Evolutionary conservation across 176 grass and related monocot genomes (phyloP), one percentile per base, ranked within the genome.

Genomic region (Eragrostis curvula): DNA sequence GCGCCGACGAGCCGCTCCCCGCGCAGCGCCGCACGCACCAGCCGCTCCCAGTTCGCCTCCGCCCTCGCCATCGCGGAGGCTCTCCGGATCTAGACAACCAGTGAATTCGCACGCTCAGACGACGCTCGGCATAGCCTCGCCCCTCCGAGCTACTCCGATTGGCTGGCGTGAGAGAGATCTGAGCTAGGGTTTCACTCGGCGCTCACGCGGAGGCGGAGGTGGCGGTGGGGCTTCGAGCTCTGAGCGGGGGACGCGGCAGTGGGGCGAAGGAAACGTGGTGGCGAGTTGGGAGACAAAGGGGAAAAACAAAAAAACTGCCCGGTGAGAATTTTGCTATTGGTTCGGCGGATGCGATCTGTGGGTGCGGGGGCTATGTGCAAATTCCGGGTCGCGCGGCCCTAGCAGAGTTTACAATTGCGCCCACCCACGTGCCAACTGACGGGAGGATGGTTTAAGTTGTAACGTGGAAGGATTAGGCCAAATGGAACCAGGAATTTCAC

Each of bases 21-120:
- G 51, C 92, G 89, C 1, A 95, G 88, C 66, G 92, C 96, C 56
- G 92, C 92, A 25, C 96, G 81, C 17, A 95, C 92, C 60, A 98
- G 88, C 74, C 92, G 88, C 79, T 98, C 96, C 96, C 96, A 98
- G 81, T 95, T 98, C 6, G 71, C 66, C 88, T 89, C 96, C 69
- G 86, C 86, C 87, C 84, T 89, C 84, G 68, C 50, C 96, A 95
- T 98, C 57, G 36, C 69, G 80, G 56, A 17, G 29, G 46, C 29
- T 25, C 45, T 59, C 32, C 30, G 46, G 82, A 85, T 89, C 77
- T 75, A 59, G 1, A 48, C 24, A 14, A 61, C 28, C 5, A 0
- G 25, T 15, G 29, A 29, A 20, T 39, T 39, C 40, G 10, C 72
- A 5, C 57, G 44, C 77, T 85, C 82, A 84, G 69, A 84, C 43